These are phyloP conservation scores for Penicillium steckii DNA, from an alignment of 495 filamentous ascomycete species.

Conservation along the genomic window DNA sequence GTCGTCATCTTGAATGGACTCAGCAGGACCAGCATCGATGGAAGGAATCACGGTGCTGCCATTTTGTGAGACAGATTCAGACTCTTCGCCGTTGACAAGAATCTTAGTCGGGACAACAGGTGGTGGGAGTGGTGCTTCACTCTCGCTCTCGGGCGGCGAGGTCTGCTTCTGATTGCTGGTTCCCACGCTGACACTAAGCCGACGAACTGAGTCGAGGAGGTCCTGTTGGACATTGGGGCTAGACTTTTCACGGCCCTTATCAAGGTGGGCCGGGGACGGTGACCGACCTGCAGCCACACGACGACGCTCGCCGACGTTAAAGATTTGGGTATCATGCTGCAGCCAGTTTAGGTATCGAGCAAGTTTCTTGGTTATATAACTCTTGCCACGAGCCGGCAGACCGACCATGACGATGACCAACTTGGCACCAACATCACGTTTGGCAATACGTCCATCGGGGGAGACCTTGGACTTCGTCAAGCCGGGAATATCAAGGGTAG, in stretches of 20 bases:
- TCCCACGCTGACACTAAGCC: slow-evolving; percentile 42
- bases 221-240: slow-evolving; percentile 37
- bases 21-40: slow-evolving; percentile 19
- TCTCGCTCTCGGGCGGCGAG: slow-evolving; percentile 31
- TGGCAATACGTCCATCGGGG: slow-evolving; percentile 88
- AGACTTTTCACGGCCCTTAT: slow-evolving; percentile 14
- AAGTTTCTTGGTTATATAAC: slow-evolving; percentile 97
- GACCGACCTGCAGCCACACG: slow-evolving; percentile 69
- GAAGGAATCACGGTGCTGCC: slow-evolving; percentile 32
- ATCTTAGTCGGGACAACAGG: slow-evolving; percentile 47
- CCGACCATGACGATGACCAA: slow-evolving; percentile 98
- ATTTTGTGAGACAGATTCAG: slow-evolving; percentile 26
- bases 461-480: slow-evolving; percentile 92
- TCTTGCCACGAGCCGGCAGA: slow-evolving; percentile 90
- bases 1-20: slow-evolving; percentile 19
- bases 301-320: slow-evolving; percentile 93
- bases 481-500: slow-evolving; percentile 81
- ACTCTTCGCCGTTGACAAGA: slow-evolving; percentile 47
- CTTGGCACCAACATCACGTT: slow-evolving; percentile 91
- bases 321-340: slow-evolving; percentile 91
- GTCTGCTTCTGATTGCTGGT: slow-evolving; percentile 17
- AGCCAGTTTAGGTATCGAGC: slow-evolving; percentile 95
- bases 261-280: slow-evolving; percentile 33
- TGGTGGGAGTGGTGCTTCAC: slow-evolving; percentile 29
- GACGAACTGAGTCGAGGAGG: slow-evolving; percentile 43